Evolutionary conservation across 768 basidiomycete genomes (phyloP).

Genomic region (Kockovaella imperatae): DNA sequence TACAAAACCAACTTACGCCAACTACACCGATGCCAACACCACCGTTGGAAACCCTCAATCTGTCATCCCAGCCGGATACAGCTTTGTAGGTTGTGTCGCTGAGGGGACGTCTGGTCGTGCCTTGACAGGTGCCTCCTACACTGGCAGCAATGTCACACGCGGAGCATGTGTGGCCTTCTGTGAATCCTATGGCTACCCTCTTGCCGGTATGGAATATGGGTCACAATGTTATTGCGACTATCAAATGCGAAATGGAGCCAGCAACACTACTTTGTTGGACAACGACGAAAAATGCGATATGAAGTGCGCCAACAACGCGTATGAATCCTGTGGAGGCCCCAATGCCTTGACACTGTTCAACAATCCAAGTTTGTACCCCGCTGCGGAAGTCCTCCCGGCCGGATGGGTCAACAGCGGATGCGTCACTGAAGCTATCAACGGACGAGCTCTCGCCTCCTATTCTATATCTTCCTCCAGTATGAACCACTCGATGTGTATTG

Average conservation of each 20-base stretch:
- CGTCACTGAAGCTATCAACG: neutral
- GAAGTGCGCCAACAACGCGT: constrained; percentile 30
- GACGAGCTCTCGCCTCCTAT: neutral
- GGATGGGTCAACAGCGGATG: neutral
- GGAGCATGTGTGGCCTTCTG: constrained; percentile 28
- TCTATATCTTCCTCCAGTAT: neutral
- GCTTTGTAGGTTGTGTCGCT: constrained; percentile 41
- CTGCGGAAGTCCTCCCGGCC: neutral
- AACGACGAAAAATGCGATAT: constrained; percentile 28
- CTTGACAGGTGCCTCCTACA: constrained; percentile 23
- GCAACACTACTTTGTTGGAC: constrained; percentile 37
- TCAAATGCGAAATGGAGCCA: constrained; percentile 37
- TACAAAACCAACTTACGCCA: constrained; percentile 24
- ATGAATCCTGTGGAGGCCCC: constrained; percentile 43
- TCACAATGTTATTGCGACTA: constrained; percentile 41
- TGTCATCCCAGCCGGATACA: constrained; percentile 35
- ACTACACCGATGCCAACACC: constrained; percentile 26
- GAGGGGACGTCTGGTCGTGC: constrained; percentile 39
- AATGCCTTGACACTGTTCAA: constrained; percentile 28
- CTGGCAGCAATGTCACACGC: constrained; percentile 39
- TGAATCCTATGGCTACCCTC: constrained; percentile 26
- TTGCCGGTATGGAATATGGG: constrained; percentile 42
- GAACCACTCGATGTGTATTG: neutral
- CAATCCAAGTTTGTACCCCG: constrained; percentile 34
- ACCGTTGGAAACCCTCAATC: constrained; percentile 23